phyloP scores from a whole-genome alignment of 202 grass and related monocot species.

The Dendrocalamus latiflorus region DNA sequence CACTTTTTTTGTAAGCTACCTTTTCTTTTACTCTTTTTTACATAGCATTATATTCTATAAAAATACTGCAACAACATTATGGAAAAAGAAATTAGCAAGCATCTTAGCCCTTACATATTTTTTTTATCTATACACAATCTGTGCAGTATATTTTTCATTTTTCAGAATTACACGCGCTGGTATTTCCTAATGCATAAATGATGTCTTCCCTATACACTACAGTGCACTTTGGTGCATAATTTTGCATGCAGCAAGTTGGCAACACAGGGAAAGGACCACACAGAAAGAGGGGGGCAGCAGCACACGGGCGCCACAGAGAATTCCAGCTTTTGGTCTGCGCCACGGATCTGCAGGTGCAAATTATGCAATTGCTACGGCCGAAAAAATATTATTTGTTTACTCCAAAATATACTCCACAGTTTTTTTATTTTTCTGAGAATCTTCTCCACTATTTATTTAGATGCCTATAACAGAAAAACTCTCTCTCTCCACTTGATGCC shows the following conservation, averaged over 20 bases:
- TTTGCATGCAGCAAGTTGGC: background rate
- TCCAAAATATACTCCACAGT: background rate
- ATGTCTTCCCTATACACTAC: too few species aligned
- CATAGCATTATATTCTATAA: too few species aligned
- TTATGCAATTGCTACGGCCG: background rate
- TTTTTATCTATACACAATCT: background rate
- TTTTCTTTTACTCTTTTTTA: background rate
- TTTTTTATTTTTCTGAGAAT: background rate
- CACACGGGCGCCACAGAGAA: slow-evolving; percentile 34
- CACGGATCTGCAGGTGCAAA: slow-evolving; percentile 14
- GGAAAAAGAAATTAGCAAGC: background rate
- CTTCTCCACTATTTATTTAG: background rate
- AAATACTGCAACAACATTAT: too few species aligned
- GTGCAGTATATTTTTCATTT: too few species aligned
- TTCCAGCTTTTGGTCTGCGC: slow-evolving; percentile 33
- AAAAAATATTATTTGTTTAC: background rate
- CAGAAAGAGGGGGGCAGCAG: background rate
- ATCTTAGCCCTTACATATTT: background rate
- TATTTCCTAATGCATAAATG: too few species aligned
- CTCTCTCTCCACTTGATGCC: background rate
- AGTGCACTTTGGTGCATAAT: background rate
- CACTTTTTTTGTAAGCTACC: too few species aligned
- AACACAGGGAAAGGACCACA: background rate
- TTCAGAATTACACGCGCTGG: too few species aligned
- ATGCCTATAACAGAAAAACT: background rate